Evolutionary conservation across 192 early-diverging fungal species (phyloP).

Genomic region (Coemansia sp.): DNA sequence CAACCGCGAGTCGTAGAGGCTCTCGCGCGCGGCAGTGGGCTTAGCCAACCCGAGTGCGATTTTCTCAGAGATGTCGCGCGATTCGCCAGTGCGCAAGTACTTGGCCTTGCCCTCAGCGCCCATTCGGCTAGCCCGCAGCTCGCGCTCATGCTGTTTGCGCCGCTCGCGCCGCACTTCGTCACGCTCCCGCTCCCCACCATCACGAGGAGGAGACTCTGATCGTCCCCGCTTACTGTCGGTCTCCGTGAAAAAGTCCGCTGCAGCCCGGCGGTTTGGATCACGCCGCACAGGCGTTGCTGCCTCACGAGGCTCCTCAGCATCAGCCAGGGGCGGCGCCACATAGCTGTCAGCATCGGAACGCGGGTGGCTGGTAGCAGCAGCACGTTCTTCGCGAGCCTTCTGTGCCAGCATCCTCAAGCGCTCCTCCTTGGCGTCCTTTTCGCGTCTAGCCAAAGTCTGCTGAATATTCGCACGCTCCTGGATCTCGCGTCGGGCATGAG

Average conservation of each 20-base stretch:
- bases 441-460: constrained; percentile 87
- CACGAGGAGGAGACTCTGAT: constrained; percentile 16
- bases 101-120: constrained; percentile 85
- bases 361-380: constrained; percentile 22
- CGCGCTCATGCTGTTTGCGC: constrained; percentile 83
- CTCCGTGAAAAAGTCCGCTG: constrained; percentile 39
- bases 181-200: constrained; percentile 65
- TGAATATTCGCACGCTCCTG: constrained; percentile 87
- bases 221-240: constrained; percentile 10
- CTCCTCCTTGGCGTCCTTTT: constrained; percentile 94
- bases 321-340: constrained; percentile 21
- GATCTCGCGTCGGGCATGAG: constrained; percentile 94
- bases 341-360: constrained; percentile 4
- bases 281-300: constrained; percentile 15
- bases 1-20: constrained; percentile 91
- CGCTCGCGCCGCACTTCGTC: constrained; percentile 85
- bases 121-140: constrained; percentile 85
- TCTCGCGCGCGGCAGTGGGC: constrained; percentile 84
- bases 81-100: constrained; percentile 59
- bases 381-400: constrained; percentile 87
- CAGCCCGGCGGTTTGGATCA: constrained; percentile 17
- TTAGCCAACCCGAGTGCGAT: constrained; percentile 96
- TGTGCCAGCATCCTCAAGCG: constrained; percentile 88
- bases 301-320: not conserved
- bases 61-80: constrained; percentile 98